These are phyloP conservation scores for Fusarium xyrophilum DNA, from an alignment of 2,329 filamentous ascomycete species.

Conservation along the genomic window DNA sequence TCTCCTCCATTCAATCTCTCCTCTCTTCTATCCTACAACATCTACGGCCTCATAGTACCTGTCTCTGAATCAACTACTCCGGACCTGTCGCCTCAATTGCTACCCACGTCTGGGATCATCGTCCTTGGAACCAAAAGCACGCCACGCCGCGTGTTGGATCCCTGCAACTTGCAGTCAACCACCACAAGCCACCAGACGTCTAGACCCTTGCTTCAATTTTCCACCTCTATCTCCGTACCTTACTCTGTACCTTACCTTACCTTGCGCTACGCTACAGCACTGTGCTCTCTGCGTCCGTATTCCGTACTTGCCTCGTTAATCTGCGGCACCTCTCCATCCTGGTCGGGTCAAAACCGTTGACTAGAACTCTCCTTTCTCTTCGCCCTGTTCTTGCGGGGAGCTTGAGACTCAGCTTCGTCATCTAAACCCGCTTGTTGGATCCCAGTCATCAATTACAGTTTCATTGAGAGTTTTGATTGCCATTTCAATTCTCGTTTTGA, in stretches of 20 bases:
- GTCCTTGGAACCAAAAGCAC: slow-evolving; percentile 33
- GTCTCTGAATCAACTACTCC: not conserved
- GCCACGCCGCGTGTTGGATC: slow-evolving; percentile 36
- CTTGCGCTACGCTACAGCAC: slow-evolving; percentile 23
- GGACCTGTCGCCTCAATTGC: slow-evolving; percentile 28
- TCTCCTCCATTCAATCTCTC: not conserved
- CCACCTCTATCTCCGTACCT: slow-evolving; percentile 21
- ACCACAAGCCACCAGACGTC: slow-evolving; percentile 39
- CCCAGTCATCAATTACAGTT: slow-evolving; percentile 20
- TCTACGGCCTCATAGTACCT: not conserved
- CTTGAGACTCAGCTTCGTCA: slow-evolving; percentile 39
- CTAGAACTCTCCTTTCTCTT: slow-evolving; percentile 40
- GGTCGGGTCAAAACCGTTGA: slow-evolving; percentile 29
- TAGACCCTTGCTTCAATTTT: slow-evolving; percentile 41
- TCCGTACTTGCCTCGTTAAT: slow-evolving; percentile 5
- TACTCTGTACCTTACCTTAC: slow-evolving; percentile 3
- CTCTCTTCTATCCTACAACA: not conserved
- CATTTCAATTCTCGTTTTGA: slow-evolving; percentile 10
- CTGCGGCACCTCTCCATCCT: slow-evolving; percentile 14
- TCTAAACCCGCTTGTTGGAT: slow-evolving; percentile 32
- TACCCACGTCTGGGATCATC: slow-evolving; percentile 18
- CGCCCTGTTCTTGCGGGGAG: slow-evolving; percentile 41
- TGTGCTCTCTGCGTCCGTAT: not conserved
- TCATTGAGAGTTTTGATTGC: slow-evolving; percentile 1
- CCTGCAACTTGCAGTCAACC: slow-evolving; percentile 35